Percentiles rank a stretch among this genome's conserved stretches.
Evolutionary conservation across 768 basidiomycete genomes (phyloP).

Genomic region (Leccinum obscurum): DNA sequence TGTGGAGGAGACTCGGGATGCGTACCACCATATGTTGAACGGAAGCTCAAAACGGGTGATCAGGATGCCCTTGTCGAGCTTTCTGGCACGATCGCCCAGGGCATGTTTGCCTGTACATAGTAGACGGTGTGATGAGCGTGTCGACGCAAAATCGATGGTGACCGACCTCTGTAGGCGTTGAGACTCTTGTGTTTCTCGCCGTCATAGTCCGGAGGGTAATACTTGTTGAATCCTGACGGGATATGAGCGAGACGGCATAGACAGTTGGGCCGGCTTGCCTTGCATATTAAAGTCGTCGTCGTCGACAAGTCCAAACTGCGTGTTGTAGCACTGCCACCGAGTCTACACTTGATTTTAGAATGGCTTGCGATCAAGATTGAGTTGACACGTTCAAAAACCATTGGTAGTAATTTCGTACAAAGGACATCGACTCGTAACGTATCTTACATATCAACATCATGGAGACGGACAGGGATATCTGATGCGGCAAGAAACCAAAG

Average conservation of each 20-base stretch:
- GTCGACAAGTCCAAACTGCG: too few relatives aligned
- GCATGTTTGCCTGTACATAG: slow-evolving; percentile 80
- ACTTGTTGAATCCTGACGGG: slow-evolving; percentile 67
- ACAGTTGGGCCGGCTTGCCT: slow-evolving; percentile 33
- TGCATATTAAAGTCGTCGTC: slow-evolving; percentile 39
- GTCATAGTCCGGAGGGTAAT: slow-evolving; percentile 78
- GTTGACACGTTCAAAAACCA: too few relatives aligned
- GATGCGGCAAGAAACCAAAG: too few relatives aligned
- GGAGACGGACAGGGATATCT: too few relatives aligned
- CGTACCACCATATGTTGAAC: slow-evolving; percentile 96
- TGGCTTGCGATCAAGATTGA: too few relatives aligned
- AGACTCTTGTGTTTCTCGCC: slow-evolving; percentile 69
- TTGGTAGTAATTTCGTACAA: too few relatives aligned
- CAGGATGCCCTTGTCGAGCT: slow-evolving; percentile 93
- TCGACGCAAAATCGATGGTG: not conserved
- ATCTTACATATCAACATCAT: too few relatives aligned
- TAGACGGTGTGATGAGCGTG: not conserved
- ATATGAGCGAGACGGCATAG: slow-evolving; percentile 8
- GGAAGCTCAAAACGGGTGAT: slow-evolving; percentile 96
- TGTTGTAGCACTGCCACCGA: too few relatives aligned
- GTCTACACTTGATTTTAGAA: too few relatives aligned
- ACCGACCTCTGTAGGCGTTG: slow-evolving; percentile 66
- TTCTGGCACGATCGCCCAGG: slow-evolving; percentile 88
- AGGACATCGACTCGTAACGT: too few relatives aligned
- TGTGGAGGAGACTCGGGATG: slow-evolving; percentile 3